Evolutionary conservation across 2,329 filamentous ascomycete genomes (phyloP).

Genomic region (Mollisiaceae sp.): DNA sequence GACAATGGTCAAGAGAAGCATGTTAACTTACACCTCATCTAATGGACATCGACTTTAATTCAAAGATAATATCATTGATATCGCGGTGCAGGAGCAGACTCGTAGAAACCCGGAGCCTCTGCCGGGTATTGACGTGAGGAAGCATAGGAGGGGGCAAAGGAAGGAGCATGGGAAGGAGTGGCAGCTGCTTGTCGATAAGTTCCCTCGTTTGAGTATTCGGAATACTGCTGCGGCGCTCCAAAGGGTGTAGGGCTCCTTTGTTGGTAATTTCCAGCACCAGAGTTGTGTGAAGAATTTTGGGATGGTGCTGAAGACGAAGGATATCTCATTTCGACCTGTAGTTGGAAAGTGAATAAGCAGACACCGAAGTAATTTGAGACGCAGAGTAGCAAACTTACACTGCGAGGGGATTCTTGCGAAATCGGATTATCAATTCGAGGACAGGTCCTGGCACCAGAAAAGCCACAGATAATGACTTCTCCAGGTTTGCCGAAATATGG

Average conservation of each 20-base stretch:
- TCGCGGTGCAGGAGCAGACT: background rate
- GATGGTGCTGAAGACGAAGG: background rate
- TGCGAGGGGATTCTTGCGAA: background rate
- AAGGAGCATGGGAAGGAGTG: background rate
- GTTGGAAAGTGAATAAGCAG: background rate
- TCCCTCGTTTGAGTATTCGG: background rate
- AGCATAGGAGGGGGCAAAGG: background rate
- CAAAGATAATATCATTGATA: background rate
- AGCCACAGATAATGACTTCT: background rate
- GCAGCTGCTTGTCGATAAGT: background rate
- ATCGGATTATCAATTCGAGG: background rate
- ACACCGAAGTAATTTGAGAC: background rate
- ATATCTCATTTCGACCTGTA: slow-evolving; percentile 1
- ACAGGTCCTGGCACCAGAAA: background rate
- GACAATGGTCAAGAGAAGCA: too few relatives aligned
- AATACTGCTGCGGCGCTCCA: background rate
- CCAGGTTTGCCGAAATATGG: slow-evolving; percentile 4
- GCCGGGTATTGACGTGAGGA: background rate
- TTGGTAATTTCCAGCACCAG: background rate
- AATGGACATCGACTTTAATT: background rate
- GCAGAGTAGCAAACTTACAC: background rate
- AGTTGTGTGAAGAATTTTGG: background rate
- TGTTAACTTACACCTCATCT: too few relatives aligned
- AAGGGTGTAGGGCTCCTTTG: background rate
- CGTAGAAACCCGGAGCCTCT: background rate